phyloP scores from a whole-genome alignment of 371 early-diverging fungal species.

The Lichtheimia hyalospora region DNA sequence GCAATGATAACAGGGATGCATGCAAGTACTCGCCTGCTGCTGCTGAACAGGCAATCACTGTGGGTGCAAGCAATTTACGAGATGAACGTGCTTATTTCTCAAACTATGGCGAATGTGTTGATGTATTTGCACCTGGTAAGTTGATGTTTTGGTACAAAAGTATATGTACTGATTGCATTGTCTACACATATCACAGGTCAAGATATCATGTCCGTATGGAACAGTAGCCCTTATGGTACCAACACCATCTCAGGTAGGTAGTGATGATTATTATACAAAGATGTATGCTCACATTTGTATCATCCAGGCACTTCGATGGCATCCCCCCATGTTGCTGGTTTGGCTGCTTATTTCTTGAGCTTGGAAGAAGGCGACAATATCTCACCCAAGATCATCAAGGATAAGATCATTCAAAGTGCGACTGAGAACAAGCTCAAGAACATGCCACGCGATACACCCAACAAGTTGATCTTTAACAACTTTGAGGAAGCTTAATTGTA shows the following conservation, averaged over 20 bases:
- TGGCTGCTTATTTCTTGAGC: slow-evolving; percentile 88
- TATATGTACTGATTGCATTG: no score
- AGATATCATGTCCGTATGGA: slow-evolving; percentile 91
- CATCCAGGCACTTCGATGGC: slow-evolving; percentile 93
- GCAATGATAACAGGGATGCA: slow-evolving; percentile 89
- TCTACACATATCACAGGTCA: slow-evolving; percentile 47
- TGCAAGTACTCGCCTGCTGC: slow-evolving; percentile 97
- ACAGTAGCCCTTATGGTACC: slow-evolving; percentile 68
- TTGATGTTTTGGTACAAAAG: no score
- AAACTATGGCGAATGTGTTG: slow-evolving; percentile 91
- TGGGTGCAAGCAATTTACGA: slow-evolving; percentile 86
- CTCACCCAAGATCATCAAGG: slow-evolving; percentile 80
- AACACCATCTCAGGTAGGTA: slow-evolving; percentile 88
- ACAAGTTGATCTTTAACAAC: slow-evolving; percentile 40
- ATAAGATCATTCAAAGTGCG: slow-evolving; percentile 57
- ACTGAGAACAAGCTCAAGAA: slow-evolving; percentile 24
- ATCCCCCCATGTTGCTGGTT: slow-evolving; percentile 97
- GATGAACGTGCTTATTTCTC: slow-evolving; percentile 94
- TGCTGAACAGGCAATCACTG: slow-evolving; percentile 91
- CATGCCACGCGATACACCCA: slow-evolving; percentile 37
- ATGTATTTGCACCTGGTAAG: slow-evolving; percentile 67
- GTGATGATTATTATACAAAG: not conserved
- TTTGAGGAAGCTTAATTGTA: not conserved
- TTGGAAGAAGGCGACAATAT: slow-evolving; percentile 52
- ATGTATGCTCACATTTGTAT: not conserved